Base-by-base conservation (phyloP, 2,329 filamentous ascomycete genomes). In the Escovopsis sp. region DNA sequence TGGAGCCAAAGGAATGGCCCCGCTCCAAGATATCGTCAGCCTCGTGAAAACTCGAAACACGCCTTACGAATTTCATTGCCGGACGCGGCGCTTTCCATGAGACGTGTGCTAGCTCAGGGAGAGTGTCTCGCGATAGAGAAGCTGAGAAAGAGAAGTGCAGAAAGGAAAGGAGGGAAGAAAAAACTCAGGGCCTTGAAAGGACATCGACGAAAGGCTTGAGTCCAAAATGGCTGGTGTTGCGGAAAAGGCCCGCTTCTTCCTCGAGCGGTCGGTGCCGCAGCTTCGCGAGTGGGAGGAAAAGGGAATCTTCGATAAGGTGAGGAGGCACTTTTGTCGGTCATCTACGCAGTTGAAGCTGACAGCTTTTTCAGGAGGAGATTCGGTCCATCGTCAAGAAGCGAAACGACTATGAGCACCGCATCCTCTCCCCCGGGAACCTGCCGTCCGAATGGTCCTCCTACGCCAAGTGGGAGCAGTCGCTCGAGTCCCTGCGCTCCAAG, bases 171-270 rank as follows among this genome's bases (percentile, higher is more conserved):
- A 11, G 9, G 8, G 21, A 25, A 2, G 11, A 5, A 25, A 9
- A 11, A 25, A 5, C 11, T 25, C 11, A 9, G 21, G 10, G 10
- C 6, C 21, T 23, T 10, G 15, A 33, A 16, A 31, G 9, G 5
- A 16, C 12, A 14, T 31, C 29, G 12, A 14, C 29, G n/a, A 19
- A 30, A 26, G 16, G 21, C 8, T n/a, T 25, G 23, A 11, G n/a
- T 14, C 12, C 32, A 45, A 35, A 40, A 93, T 94, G 85, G 73
- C 86, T 2, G 79, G 76, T 29, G 79, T 90, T 39, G 79, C 82
- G 43, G 90, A 96, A 52, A 96, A 94, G 61, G 90, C 88, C 37
- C 83, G 88, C 39, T 96, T 88, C 61, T 94, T 83, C 58, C 72
- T 96, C 44, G 90, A 98, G 63, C 80, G 88, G 47, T 80, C 82